phyloP scores from a whole-genome alignment of 441 rosid species.

The Aleurites moluccanus region DNA sequence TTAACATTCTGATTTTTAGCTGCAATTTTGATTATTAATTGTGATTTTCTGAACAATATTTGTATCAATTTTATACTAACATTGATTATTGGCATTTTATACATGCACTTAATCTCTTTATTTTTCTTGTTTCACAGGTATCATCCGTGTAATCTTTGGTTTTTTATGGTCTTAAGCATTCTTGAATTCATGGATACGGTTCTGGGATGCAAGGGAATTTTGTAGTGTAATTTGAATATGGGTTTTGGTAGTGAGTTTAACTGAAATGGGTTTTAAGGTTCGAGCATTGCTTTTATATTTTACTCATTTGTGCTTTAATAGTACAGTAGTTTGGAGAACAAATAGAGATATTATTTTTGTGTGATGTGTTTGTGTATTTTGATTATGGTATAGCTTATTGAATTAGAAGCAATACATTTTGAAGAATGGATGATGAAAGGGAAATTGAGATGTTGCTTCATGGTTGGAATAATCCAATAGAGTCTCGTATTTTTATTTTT shows the following conservation, averaged over 20 bases:
- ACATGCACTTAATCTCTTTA: neutral
- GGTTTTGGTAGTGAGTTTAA: neutral
- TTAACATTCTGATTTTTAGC: neutral
- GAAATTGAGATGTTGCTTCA: conserved; percentile 52
- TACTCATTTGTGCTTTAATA: neutral
- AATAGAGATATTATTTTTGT: neutral
- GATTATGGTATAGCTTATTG: conserved; percentile 17
- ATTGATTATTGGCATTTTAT: neutral
- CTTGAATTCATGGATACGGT: neutral
- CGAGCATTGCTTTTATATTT: neutral
- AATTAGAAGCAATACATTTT: conserved; percentile 19
- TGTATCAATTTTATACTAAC: neutral
- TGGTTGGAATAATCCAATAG: conserved; percentile 52
- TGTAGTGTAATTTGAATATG: neutral
- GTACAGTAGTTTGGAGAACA: neutral
- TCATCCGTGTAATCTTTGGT: neutral
- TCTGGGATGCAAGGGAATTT: neutral
- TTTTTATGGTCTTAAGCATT: neutral
- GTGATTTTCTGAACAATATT: neutral
- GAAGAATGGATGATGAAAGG: conserved; percentile 63
- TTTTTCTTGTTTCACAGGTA: neutral
- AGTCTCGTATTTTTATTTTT: conserved; percentile 58
- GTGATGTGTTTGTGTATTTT: conserved; percentile 8
- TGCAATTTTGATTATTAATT: conserved; percentile 2
- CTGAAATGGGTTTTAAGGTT: neutral